Percentiles rank a stretch among this genome's conserved stretches.
These are phyloP conservation scores for Dothistroma pini DNA, from an alignment of 2,329 filamentous ascomycete species.

Conservation along the genomic window DNA sequence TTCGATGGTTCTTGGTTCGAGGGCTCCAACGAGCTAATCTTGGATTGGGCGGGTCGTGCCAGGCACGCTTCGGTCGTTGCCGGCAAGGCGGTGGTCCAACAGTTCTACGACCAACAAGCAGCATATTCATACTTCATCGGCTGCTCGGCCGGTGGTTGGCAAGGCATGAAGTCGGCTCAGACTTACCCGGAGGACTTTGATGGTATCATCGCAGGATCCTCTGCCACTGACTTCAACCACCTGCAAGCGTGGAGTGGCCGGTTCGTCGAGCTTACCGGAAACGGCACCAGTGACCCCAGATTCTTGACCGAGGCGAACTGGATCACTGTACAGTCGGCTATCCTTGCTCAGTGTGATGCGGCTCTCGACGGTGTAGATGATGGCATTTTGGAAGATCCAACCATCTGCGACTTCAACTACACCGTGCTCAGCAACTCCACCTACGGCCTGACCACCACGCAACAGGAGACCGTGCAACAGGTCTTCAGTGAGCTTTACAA, in stretches of 20 bases:
- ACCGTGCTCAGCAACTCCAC: constrained; percentile 37
- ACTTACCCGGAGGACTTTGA: constrained; percentile 48
- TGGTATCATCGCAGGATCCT: constrained; percentile 45
- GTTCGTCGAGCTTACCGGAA: constrained; percentile 43
- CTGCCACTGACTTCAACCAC: constrained; percentile 44
- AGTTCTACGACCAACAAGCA: constrained; percentile 39
- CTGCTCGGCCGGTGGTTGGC: constrained; percentile 49
- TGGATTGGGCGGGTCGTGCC: constrained; percentile 35
- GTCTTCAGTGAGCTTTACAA: constrained; percentile 44
- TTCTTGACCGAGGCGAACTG: constrained; percentile 42
- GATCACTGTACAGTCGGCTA: constrained; percentile 42
- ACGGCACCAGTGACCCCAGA: constrained; percentile 37
- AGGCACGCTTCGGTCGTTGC: constrained; percentile 32
- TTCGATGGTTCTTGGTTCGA: constrained; percentile 32
- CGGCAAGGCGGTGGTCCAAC: constrained; percentile 33
- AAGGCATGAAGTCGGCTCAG: constrained; percentile 46
- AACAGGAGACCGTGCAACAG: constrained; percentile 43
- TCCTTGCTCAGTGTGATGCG: constrained; percentile 51
- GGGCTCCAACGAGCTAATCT: constrained; percentile 31
- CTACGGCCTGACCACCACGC: constrained; percentile 41
- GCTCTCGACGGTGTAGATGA: constrained; percentile 47
- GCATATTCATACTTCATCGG: constrained; percentile 47
- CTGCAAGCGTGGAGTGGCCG: constrained; percentile 44
- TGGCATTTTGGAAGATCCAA: constrained; percentile 47
- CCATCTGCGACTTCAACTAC: constrained; percentile 42